A percentile compares a stretch with the other conserved stretches of the same genome.
phyloP scores from a whole-genome alignment of 257 asterid species.

The Leptodermis oblonga region DNA sequence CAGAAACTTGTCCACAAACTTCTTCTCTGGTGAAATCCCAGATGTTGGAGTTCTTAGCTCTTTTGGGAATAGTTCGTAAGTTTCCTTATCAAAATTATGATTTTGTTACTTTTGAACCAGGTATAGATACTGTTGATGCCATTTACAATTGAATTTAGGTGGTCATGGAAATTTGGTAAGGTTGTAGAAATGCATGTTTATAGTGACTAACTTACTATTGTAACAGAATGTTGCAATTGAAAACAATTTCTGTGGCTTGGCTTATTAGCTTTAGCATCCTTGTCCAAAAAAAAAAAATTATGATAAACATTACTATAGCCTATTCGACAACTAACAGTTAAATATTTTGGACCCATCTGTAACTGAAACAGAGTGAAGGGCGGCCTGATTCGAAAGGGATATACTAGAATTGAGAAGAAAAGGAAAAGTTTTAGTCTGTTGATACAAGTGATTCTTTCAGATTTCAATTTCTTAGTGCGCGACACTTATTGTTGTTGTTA shows the following conservation, averaged over 20 bases:
- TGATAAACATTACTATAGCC: not conserved
- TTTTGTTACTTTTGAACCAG: not conserved
- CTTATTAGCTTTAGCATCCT: not conserved
- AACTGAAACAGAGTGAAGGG: not conserved
- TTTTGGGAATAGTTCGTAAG: constrained; percentile 76
- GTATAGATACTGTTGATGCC: not conserved
- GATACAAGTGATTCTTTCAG: not conserved
- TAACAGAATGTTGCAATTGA: not conserved
- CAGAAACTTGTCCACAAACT: constrained; percentile 89
- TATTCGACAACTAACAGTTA: not conserved
- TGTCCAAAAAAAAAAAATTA: not conserved
- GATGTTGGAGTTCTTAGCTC: constrained; percentile 86
- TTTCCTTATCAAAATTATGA: constrained; percentile 10
- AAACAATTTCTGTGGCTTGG: not conserved
- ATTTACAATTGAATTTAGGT: not conserved
- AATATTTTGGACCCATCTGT: not conserved
- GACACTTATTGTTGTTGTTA: not conserved
- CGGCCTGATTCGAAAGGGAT: not conserved
- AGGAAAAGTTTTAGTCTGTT: not conserved
- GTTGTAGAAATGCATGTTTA: not conserved
- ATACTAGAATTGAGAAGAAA: not conserved
- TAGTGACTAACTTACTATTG: not conserved
- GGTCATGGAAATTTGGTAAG: not conserved
- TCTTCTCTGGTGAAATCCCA: constrained; percentile 94
- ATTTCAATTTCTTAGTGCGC: not conserved